Evolutionary conservation across 2,329 filamentous ascomycete genomes (phyloP).

Genomic region (Bimuria novae-zelandiae): DNA sequence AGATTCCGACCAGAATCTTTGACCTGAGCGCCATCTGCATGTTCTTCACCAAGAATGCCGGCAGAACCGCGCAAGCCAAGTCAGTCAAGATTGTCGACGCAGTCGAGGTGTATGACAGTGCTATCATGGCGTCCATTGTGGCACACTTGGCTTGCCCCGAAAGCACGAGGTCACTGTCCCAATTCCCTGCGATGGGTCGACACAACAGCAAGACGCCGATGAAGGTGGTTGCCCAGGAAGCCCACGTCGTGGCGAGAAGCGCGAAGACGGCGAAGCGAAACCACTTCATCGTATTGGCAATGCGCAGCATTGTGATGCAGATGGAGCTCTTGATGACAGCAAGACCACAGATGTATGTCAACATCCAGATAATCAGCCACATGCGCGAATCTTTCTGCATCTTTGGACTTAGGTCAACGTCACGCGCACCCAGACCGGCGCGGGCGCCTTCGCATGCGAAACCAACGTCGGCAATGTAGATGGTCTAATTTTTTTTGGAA

Average conservation of each 20-base stretch:
- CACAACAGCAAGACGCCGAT: background rate
- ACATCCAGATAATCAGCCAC: background rate
- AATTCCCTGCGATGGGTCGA: background rate
- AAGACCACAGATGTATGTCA: constrained; percentile 1
- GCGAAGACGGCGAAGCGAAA: background rate
- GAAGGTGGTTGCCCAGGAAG: background rate
- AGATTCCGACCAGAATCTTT: background rate
- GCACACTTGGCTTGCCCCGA: background rate
- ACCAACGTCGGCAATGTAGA: background rate
- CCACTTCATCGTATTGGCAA: background rate
- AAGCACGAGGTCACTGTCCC: background rate
- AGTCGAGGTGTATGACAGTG: background rate
- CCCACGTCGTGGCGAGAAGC: background rate
- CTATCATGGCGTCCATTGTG: background rate
- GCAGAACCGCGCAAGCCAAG: constrained; percentile 1
- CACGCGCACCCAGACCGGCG: background rate
- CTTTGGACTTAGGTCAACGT: background rate
- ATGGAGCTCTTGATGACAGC: background rate
- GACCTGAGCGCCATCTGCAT: background rate
- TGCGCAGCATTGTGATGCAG: background rate
- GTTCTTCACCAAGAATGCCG: background rate
- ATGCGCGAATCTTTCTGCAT: background rate
- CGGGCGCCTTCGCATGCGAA: constrained; percentile 1
- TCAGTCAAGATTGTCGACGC: background rate
- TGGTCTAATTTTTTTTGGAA: background rate